Conservation (phyloP, 1,284 basidiomycete genomes). For the Ceratobasidium sp. region DNA sequence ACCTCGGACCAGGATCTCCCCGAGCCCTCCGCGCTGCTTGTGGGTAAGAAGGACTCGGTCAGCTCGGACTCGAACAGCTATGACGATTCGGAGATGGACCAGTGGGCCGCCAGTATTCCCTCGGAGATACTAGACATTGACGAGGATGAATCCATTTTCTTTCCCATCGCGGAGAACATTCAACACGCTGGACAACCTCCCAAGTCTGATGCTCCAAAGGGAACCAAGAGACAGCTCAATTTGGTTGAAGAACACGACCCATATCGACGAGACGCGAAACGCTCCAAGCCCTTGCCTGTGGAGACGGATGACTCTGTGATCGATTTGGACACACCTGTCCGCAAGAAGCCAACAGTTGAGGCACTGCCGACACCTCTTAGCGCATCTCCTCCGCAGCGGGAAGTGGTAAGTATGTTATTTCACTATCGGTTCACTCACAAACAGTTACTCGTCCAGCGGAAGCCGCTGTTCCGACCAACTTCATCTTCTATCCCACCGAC, state of each 20-base stretch:
- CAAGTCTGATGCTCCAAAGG: background rate
- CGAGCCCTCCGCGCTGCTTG: background rate
- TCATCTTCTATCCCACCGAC: constrained; percentile 1
- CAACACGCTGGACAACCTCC: background rate
- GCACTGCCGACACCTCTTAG: constrained; percentile 2
- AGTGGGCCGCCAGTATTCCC: constrained; percentile 38
- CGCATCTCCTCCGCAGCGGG: background rate
- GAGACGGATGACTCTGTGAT: background rate
- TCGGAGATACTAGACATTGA: constrained; percentile 36
- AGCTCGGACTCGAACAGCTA: constrained; percentile 27
- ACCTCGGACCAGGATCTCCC: constrained; percentile 14
- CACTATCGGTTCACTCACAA: background rate
- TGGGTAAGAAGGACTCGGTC: background rate
- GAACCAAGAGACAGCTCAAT: background rate
- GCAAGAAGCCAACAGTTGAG: background rate
- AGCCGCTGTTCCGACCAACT: constrained; percentile 33
- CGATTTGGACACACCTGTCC: constrained; percentile 7
- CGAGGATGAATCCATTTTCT: constrained; percentile 18
- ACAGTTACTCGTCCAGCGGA: background rate
- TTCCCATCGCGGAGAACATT: background rate
- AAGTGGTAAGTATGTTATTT: constrained; percentile 7
- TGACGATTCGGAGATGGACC: constrained; percentile 42
- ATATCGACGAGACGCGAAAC: background rate
- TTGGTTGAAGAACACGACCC: background rate
- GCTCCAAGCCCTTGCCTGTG: background rate